Evolutionary conservation across 2,329 filamentous ascomycete genomes (phyloP).

Genomic region (Ascochyta pisi): DNA sequence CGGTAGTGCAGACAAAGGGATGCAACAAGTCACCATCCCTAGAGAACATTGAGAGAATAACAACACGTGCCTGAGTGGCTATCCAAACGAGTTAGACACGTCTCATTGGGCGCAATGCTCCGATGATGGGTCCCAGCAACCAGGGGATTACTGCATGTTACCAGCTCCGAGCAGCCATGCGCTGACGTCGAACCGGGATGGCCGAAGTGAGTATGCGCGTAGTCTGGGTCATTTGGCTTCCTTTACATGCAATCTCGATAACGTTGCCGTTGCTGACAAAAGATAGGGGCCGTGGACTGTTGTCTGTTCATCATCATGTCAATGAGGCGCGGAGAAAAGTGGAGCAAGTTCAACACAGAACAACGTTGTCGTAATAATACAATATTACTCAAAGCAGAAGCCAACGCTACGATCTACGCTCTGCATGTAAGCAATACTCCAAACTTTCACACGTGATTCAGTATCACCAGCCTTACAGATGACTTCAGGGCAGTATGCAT

Average conservation of each 20-base stretch:
- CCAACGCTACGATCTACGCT: no score
- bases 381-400: no score
- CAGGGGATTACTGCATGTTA: slow-evolving; percentile 1
- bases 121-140: background rate
- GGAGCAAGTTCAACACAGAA: background rate
- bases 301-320: background rate
- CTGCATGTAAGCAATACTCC: no score
- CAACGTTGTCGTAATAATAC: no score
- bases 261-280: background rate
- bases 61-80: background rate
- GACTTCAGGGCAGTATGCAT: background rate
- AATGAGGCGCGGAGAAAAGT: background rate
- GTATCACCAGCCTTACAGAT: background rate
- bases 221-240: no score
- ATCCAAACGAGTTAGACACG: background rate
- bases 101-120: slow-evolving; percentile 1
- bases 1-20: slow-evolving; percentile 9
- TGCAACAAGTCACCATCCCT: background rate
- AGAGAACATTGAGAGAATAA: slow-evolving; percentile 5
- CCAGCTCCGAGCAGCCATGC: slow-evolving; percentile 2
- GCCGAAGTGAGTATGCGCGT: background rate
- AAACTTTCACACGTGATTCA: background rate
- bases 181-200: slow-evolving; percentile 7
- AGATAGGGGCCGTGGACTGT: slow-evolving; percentile 2
- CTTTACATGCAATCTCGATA: no score